Evolutionary conservation across 805 yeast genomes (phyloP).

Genomic region (Suhomyces kilbournensis): DNA sequence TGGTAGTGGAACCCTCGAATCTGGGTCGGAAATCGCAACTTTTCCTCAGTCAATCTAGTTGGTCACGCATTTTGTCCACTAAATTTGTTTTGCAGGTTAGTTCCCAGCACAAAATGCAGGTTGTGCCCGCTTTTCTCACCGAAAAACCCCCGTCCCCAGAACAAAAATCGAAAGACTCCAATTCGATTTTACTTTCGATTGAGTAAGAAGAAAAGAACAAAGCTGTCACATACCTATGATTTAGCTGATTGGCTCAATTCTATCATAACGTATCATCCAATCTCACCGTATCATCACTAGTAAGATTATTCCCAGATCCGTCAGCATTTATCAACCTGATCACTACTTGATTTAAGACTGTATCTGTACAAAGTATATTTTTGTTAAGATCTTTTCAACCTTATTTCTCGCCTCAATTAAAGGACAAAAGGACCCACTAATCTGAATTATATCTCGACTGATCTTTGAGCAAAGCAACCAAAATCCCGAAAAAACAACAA

Average conservation of each 20-base stretch:
- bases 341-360: neutral
- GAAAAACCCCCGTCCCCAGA: constrained; percentile 5
- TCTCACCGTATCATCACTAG: neutral
- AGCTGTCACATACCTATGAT: constrained; percentile 1
- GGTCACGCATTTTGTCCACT: constrained; percentile 7
- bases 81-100: constrained; percentile 2
- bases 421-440: neutral
- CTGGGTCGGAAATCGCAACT: neutral
- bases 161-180: constrained; percentile 2
- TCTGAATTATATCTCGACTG: neutral
- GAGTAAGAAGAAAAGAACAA: neutral
- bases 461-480: neutral
- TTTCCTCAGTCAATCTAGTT: neutral
- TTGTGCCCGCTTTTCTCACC: constrained; percentile 5
- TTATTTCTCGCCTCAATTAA: neutral
- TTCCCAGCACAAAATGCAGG: neutral
- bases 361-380: neutral
- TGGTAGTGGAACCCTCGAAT: neutral
- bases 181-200: neutral
- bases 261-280: neutral
- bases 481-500: neutral
- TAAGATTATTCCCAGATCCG: neutral
- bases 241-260: neutral
- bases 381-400: neutral
- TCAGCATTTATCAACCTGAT: neutral